A percentile compares a stretch with the other conserved stretches of the same genome.
Evolutionary conservation across 768 basidiomycete species (phyloP).

Genomic region (Podaxis sp.): DNA sequence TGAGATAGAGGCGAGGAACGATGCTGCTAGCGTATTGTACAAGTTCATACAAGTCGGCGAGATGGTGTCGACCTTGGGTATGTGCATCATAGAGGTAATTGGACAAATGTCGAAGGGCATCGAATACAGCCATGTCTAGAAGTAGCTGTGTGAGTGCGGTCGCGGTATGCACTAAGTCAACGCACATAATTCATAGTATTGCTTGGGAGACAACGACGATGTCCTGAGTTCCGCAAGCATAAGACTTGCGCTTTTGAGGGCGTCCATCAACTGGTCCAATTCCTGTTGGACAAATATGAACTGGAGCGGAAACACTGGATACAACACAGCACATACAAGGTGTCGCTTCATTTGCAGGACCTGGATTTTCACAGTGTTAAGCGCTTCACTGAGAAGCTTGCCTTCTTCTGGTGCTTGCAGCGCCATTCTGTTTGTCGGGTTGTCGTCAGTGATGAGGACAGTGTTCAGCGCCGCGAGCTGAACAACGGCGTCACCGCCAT

Average conservation of each 20-base stretch:
- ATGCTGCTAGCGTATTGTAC: slow-evolving; percentile 99
- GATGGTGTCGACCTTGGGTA: slow-evolving; percentile 84
- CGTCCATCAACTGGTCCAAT: slow-evolving; percentile 97
- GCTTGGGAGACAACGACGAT: slow-evolving; percentile 89
- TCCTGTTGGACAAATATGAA: slow-evolving; percentile 48
- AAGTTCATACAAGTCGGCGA: slow-evolving; percentile 97
- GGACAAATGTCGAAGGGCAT: slow-evolving; percentile 89
- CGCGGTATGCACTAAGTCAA: slow-evolving; percentile 3
- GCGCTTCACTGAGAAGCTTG: slow-evolving; percentile 79
- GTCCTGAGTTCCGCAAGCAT: slow-evolving; percentile 97
- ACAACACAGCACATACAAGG: slow-evolving; percentile 50
- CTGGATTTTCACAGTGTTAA: slow-evolving; percentile 85
- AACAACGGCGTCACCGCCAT: slow-evolving; percentile 8
- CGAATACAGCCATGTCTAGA: slow-evolving; percentile 97
- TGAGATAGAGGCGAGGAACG: slow-evolving; percentile 90
- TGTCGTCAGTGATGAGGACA: slow-evolving; percentile 14
- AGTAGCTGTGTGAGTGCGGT: background rate
- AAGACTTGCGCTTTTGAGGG: slow-evolving; percentile 91
- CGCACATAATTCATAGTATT: slow-evolving; percentile 97
- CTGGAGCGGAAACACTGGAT: slow-evolving; percentile 8
- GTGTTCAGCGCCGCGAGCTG: slow-evolving; percentile 1
- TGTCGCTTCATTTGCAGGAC: slow-evolving; percentile 94
- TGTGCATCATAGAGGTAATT: slow-evolving; percentile 98
- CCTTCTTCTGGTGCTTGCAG: slow-evolving; percentile 65
- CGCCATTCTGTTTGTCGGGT: slow-evolving; percentile 28